Evolutionary conservation across 805 yeast genomes (phyloP), one percentile per base, ranked within the genome.

Genomic region (Yarrowia keelungensis): DNA sequence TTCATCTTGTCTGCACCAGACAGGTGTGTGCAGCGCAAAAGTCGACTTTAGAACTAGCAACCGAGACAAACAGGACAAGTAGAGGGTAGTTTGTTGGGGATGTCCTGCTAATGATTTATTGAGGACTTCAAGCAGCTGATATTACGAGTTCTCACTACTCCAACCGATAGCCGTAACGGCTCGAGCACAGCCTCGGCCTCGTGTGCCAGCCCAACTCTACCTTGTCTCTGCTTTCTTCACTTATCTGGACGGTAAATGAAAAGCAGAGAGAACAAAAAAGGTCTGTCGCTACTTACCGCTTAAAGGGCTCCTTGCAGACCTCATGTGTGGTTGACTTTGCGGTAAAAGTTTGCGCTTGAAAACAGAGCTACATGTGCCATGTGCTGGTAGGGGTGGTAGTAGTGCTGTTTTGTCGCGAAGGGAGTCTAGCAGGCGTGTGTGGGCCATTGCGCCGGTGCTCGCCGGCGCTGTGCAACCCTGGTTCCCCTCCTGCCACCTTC

Each of bases 311-410:
- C 46, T 41, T 54, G 61, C 61, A 54, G 35, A 38, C 26, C 22
- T 22, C 35, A 54, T 41, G 61, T 54, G 46, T 8, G 14, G 16
- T 54, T 19, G 58, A 51, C 56, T 53, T 53, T 53, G 59, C 22
- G 59, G 43, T 19, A 54, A 54, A 54, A 54, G 61, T 54, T 54
- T 54, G 61, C 61, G 46, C 61, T 54, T 54, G 61, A 54, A 54
- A 54, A 54, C 46, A 41, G 26, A 41, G 46, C 59, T 38, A 53
- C 26, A 16, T 36, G 56, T 5, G 32, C 16, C 49, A 19, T 16
- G 49, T 45, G 49, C 32, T 45, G 11, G 49, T 45, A 15, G 46
- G 46, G 46, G 46, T 41, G 43, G n/a, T 3, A 41, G n/a, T 41
- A 15, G 32, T 26, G 32, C 7, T 26, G 32, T 3, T 26, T 26